These are phyloP conservation scores for Prosopis cineraria DNA, from an alignment of 306 rosid genomes.

Conservation along the genomic window DNA sequence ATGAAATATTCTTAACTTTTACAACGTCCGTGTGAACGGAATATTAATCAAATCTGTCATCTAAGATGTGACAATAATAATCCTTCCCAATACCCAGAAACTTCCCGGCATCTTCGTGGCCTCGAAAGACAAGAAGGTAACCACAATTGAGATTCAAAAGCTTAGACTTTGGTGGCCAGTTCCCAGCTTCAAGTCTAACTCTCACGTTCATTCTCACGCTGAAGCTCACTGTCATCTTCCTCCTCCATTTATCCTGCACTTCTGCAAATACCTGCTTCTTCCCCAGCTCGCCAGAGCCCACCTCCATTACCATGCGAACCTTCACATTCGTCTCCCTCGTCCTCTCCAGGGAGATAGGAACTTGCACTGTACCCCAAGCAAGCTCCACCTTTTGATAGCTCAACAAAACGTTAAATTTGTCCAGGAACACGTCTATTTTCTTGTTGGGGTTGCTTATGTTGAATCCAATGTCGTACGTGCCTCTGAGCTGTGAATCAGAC, in stretches of 20 bases:
- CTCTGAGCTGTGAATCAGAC: conserved; percentile 6
- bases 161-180: conserved; percentile 32
- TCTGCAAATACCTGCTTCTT: not conserved
- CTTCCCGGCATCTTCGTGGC: conserved; percentile 32
- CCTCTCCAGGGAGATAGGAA: conserved; percentile 5
- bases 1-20: not conserved
- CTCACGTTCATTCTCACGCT: conserved; percentile 25
- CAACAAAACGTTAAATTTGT: not conserved
- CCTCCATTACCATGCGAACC: conserved; percentile 10
- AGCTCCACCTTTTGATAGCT: not conserved
- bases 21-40: not conserved
- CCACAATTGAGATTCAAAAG: conserved; percentile 21
- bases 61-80: conserved; percentile 23
- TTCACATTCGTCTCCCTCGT: conserved; percentile 25
- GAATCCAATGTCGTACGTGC: conserved; percentile 23
- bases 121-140: conserved; percentile 14
- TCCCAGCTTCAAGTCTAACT: conserved; percentile 35
- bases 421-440: conserved; percentile 12
- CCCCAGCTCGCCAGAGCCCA: not conserved
- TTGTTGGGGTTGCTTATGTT: conserved; percentile 39
- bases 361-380: not conserved
- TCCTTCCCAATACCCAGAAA: conserved; percentile 22
- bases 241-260: conserved; percentile 30
- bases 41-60: not conserved
- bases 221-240: conserved; percentile 33